A percentile compares a stretch with the other conserved stretches of the same genome.
Evolutionary conservation across 2,329 filamentous ascomycete species (phyloP).

Genomic region (Phialocephala sp.): DNA sequence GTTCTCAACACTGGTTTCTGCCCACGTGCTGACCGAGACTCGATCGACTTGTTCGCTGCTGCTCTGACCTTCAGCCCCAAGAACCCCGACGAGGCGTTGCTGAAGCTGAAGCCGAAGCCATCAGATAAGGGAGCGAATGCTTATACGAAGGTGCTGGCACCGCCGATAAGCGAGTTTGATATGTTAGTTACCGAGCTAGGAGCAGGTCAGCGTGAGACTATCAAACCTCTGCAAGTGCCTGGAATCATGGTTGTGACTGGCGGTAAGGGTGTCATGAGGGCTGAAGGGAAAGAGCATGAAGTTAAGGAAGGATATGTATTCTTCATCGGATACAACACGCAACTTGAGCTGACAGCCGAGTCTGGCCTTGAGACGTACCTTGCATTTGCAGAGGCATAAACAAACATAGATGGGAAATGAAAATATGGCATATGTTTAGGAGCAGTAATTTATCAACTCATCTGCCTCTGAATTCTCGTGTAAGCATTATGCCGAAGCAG

Average conservation of each 20-base stretch:
- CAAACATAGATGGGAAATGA: not conserved
- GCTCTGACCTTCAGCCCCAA: constrained; percentile 70
- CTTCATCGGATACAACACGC: constrained; percentile 56
- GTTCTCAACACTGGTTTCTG: constrained; percentile 79
- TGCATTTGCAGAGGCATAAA: constrained; percentile 28
- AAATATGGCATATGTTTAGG: not conserved
- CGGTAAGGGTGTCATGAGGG: constrained; percentile 62
- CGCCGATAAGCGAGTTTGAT: constrained; percentile 75
- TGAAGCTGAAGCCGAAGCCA: constrained; percentile 57
- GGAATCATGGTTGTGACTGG: constrained; percentile 67
- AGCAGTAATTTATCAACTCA: constrained; percentile 38
- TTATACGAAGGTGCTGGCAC: constrained; percentile 67
- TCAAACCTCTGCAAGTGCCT: constrained; percentile 62
- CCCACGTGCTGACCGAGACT: constrained; percentile 67
- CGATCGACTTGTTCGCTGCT: constrained; percentile 65
- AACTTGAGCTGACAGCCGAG: constrained; percentile 31
- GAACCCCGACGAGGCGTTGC: constrained; percentile 58
- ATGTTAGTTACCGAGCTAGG: constrained; percentile 66
- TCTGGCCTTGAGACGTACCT: constrained; percentile 33
- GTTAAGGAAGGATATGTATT: constrained; percentile 68
- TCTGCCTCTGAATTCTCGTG: constrained; percentile 33
- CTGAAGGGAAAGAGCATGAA: constrained; percentile 56
- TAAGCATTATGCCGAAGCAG: constrained; percentile 29
- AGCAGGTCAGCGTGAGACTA: constrained; percentile 61
- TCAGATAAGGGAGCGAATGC: constrained; percentile 60